Base-by-base conservation (phyloP, 352 stramenopile genomes). In the Phytophthora cajani region DNA sequence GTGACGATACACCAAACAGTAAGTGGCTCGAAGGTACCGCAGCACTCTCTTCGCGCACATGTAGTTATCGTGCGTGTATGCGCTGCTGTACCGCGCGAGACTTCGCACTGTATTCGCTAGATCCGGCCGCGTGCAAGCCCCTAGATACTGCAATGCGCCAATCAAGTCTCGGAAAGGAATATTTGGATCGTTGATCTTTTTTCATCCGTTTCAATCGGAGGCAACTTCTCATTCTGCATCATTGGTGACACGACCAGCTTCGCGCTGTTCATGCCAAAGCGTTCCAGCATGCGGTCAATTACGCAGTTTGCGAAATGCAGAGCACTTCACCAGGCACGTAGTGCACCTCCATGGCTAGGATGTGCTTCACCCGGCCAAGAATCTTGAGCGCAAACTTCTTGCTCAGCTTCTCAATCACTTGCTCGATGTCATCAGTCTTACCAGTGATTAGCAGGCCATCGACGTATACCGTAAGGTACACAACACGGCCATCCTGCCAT, bases 291-390 rank as follows among this genome's bases (percentile, higher is more conserved):
- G 0, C n/a, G n/a, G 0, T 69, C 44, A 51, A 69, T 58, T 63
- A 69, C 0, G 40, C 44, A 0, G 44, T 63, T 14, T 69, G 62
- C 5, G 53, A 69, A 11, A 67, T 16, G 11, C 51, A 61, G 6
- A 67, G 9, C 1, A 49, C 50, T 1, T 2, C 33, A 17, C 54
- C 32, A 12, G 36, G 54, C 11, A 33, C n/a, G 5, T 32, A 63
- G 2, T 47, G 40, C n/a, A 62, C 53, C 10, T 69, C 52, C 53
- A 58, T 62, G 0, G 6, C 1, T 14, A 63, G 16, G 5, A 58
- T 14, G 17, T 69, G 40, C 16, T 62, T 50, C 17, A 62, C 52
- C 51, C 40, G 25, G 12, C 62, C 53, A 1, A 69, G 27, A 11
- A 58, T 49, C 19, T 69, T 62, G 1, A 69, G 32, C 4, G n/a